A percentile compares a stretch with the other conserved stretches of the same genome.
Evolutionary conservation across 192 early-diverging fungal species (phyloP).

Genomic region (Phlyctochytrium arcticum): DNA sequence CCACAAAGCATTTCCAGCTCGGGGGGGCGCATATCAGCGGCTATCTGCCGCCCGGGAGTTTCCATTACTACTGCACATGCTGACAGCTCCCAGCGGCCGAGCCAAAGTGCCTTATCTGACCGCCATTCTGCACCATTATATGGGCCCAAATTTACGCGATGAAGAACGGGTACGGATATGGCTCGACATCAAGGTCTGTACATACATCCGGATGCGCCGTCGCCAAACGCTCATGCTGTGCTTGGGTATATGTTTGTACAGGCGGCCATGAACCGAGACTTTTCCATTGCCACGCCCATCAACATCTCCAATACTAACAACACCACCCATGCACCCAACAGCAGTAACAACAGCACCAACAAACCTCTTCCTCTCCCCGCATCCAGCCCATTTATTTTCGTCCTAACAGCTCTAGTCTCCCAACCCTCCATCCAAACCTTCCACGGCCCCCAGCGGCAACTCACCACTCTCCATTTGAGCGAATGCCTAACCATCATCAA

Average conservation of each 20-base stretch:
- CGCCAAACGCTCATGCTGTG: too few species aligned
- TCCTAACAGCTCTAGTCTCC: slow-evolving; percentile 20
- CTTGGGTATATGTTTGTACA: too few species aligned
- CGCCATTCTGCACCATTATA: slow-evolving; percentile 26
- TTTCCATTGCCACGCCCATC: too few species aligned
- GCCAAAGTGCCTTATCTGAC: slow-evolving; percentile 29
- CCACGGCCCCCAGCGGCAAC: slow-evolving; percentile 13
- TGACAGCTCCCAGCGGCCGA: not conserved
- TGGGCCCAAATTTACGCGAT: slow-evolving; percentile 25
- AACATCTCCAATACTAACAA: not conserved
- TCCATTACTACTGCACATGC: slow-evolving; percentile 10
- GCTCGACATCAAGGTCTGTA: slow-evolving; percentile 30
- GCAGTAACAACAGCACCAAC: not conserved
- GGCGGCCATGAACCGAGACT: not conserved
- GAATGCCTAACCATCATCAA: slow-evolving; percentile 45
- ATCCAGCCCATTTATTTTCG: slow-evolving; percentile 20
- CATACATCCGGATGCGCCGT: too few species aligned
- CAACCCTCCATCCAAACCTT: not conserved
- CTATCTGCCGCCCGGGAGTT: slow-evolving; percentile 28
- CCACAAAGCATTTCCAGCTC: slow-evolving; percentile 3
- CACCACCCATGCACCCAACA: not conserved
- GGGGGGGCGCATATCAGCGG: slow-evolving; percentile 21
- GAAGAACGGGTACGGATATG: slow-evolving; percentile 26
- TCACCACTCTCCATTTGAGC: slow-evolving; percentile 32
- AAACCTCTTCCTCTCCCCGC: not conserved